A percentile compares a stretch with the other conserved stretches of the same genome.
Evolutionary conservation across 2,329 filamentous ascomycete genomes (phyloP).

Genomic region (Exophiala oligosperma): DNA sequence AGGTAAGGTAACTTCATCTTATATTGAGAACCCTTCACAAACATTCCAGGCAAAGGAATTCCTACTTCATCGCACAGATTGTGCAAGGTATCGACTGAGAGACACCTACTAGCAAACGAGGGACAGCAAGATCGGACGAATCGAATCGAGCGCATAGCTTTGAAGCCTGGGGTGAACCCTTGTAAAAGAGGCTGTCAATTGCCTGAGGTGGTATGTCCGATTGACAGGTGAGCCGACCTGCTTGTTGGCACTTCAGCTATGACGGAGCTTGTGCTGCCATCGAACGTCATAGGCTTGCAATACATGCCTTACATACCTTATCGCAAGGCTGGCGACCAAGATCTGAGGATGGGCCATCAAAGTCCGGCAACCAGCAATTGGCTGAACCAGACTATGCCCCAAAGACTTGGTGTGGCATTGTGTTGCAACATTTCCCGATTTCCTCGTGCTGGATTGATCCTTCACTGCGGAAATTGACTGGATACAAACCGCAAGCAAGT

Average conservation of each 20-base stretch:
- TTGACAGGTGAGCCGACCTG: background rate
- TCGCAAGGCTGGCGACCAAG: background rate
- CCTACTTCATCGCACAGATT: background rate
- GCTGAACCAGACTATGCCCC: too few relatives aligned
- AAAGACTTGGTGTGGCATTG: too few relatives aligned
- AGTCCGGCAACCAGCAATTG: too few relatives aligned
- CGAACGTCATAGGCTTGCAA: background rate
- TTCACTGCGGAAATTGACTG: too few relatives aligned
- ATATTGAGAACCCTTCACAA: background rate
- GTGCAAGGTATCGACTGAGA: background rate
- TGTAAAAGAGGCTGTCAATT: background rate
- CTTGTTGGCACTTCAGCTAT: background rate
- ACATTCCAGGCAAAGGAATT: background rate
- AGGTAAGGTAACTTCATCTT: background rate
- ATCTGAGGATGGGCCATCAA: too few relatives aligned
- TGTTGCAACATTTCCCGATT: too few relatives aligned
- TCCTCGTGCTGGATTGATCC: too few relatives aligned
- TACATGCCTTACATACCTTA: background rate
- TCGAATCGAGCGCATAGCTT: background rate
- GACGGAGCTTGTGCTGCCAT: background rate
- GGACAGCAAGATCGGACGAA: background rate
- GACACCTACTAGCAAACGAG: background rate
- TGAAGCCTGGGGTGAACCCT: background rate
- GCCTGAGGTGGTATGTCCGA: background rate
- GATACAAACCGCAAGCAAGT: too few relatives aligned